Evolutionary conservation across 2,329 filamentous ascomycete species (phyloP), one percentile per base, ranked within the genome.

Genomic region (Phialophora tarda): DNA sequence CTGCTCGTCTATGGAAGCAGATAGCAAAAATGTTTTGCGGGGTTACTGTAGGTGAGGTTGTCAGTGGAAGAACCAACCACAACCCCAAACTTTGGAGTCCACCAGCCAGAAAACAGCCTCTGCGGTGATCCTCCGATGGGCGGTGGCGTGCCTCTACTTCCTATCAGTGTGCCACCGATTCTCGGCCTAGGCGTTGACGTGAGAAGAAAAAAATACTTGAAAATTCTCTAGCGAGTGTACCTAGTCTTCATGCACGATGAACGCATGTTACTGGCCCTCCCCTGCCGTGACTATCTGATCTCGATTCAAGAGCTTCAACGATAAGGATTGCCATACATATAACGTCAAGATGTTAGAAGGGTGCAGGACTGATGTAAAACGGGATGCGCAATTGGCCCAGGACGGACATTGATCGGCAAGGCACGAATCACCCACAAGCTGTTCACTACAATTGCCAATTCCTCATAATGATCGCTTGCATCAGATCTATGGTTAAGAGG

Each of bases 1-100:
- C 67, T 66, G 53, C n/a, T 56, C n/a, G 44, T n/a, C 30, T 44
- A 48, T 57, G 51, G 7, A 14, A 24, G 57, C 44, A 59, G 47
- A 62, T 32, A 63, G 63, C 21, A 51, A 51, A 69, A 65, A 66
- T 64, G 65, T 69, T 67, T 67, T 61, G 59, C 62, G 62, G 62
- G 68, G 67, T 61, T 58, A n/a, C n/a, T n/a, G n/a, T n/a, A 63
- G 26, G 26, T 50, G 57, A 59, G 6, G 57, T 34, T 23, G 44
- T 21, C 26, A 59, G 57, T 50, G 24, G 41, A 24, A 59, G 57
- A 50, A 34, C 56, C 56, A 60, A 59, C 62, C 56, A 58, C 62
- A 54, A 59, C 57, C 57, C 57, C 57, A 51, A 59, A 61, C 30
- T 30, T 38, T 28, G 48, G 14, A 41, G 59, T 24, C 30, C 59